Evolutionary conservation across 2,329 filamentous ascomycete species (phyloP).

Genomic region (Ceratocystis destructans): DNA sequence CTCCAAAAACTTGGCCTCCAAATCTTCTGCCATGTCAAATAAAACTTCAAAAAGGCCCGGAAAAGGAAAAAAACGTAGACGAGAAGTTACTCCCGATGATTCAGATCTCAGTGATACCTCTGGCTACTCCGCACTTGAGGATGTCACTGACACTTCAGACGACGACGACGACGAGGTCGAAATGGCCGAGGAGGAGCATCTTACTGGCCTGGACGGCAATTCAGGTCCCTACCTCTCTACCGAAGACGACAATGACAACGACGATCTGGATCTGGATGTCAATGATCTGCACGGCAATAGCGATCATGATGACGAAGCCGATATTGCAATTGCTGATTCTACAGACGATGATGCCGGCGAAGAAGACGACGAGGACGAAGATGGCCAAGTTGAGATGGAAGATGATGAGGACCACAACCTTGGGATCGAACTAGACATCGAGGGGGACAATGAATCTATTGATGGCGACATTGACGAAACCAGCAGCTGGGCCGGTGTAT

Average conservation of each 20-base stretch:
- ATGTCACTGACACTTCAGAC: slow-evolving; percentile 63
- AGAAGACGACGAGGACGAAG: slow-evolving; percentile 14
- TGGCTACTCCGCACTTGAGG: slow-evolving; percentile 62
- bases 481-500: slow-evolving; percentile 13
- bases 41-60: slow-evolving; percentile 13
- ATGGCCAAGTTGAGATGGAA: slow-evolving; percentile 1
- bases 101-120: slow-evolving; percentile 53
- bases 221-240: slow-evolving; percentile 30
- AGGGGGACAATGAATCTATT: slow-evolving; percentile 11
- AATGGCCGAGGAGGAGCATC: slow-evolving; percentile 63
- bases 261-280: slow-evolving; percentile 28
- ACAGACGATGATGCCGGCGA: slow-evolving; percentile 11
- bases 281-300: slow-evolving; percentile 27
- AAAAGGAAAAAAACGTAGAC: slow-evolving; percentile 12
- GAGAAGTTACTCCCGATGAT: slow-evolving; percentile 36
- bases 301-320: slow-evolving; percentile 26
- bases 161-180: slow-evolving; percentile 68
- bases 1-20: slow-evolving; percentile 12
- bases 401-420: slow-evolving; percentile 26
- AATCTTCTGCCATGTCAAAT: not conserved
- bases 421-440: slow-evolving; percentile 15
- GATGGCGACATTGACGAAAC: slow-evolving; percentile 16
- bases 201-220: slow-evolving; percentile 37
- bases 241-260: slow-evolving; percentile 29
- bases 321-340: slow-evolving; percentile 22